Evolutionary conservation across 495 filamentous ascomycete genomes (phyloP).

Genomic region (Xylaria curta): DNA sequence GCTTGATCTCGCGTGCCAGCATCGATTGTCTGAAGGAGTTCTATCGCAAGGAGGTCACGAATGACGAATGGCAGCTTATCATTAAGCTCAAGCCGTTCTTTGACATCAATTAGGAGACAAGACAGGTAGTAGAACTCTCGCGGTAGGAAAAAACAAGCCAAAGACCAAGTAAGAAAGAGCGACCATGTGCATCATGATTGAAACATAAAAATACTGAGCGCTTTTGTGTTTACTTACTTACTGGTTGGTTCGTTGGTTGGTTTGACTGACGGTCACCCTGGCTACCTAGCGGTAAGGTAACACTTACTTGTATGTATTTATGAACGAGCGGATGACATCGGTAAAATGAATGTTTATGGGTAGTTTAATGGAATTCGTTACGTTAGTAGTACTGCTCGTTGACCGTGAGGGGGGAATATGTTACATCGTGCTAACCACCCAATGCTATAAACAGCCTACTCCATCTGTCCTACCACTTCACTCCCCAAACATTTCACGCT

Average conservation of each 20-base stretch:
- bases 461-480: no score
- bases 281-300: neutral
- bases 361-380: neutral
- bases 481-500: no score
- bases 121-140: neutral
- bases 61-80: conserved; percentile 91
- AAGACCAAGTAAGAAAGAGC: neutral
- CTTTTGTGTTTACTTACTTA: neutral
- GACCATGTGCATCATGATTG: neutral
- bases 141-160: neutral
- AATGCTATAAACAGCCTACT: no score
- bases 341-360: conserved; percentile 13
- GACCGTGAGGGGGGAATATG: no score
- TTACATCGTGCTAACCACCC: no score
- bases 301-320: conserved; percentile 12
- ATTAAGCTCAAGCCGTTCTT: conserved; percentile 94
- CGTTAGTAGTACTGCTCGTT: no score
- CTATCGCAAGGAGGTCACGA: conserved; percentile 86
- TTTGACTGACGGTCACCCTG: neutral
- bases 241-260: neutral
- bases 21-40: conserved; percentile 98
- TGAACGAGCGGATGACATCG: conserved; percentile 1
- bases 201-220: neutral
- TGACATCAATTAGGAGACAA: conserved; percentile 70
- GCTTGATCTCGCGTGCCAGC: conserved; percentile 79